phyloP scores from a whole-genome alignment of 208 protist genomes.

The Wallacemonas collosoma region DNA sequence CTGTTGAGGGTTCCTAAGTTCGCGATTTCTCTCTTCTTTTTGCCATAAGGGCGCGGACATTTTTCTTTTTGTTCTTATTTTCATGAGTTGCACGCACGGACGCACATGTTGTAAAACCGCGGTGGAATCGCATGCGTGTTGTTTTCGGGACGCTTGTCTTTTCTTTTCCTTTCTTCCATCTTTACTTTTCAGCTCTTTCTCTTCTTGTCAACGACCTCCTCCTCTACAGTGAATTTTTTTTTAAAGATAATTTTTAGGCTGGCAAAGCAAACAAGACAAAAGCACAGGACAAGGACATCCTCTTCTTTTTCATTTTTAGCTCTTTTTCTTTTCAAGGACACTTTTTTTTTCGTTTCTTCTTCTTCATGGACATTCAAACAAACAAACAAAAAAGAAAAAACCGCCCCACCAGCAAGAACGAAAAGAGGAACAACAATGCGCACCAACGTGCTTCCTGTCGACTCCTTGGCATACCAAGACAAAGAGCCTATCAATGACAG shows the following conservation, averaged over 20 bases:
- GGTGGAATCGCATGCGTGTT: neutral
- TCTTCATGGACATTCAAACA: neutral
- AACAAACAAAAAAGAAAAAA: neutral
- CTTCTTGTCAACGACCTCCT: neutral
- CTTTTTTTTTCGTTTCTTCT: constrained; percentile 13
- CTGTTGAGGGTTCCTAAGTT: neutral
- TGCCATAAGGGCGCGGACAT: neutral
- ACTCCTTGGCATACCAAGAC: too few species aligned
- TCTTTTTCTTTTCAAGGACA: constrained; percentile 14
- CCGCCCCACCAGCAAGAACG: neutral
- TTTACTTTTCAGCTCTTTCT: neutral
- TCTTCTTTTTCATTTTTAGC: neutral
- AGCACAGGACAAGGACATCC: neutral
- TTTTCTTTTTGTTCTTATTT: constrained; percentile 10
- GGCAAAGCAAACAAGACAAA: constrained; percentile 4
- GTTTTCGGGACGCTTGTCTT: constrained; percentile 2
- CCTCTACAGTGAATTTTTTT: neutral
- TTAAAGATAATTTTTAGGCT: constrained; percentile 1
- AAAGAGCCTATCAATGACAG: too few species aligned
- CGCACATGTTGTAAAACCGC: constrained; percentile 6
- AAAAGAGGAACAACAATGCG: too few species aligned
- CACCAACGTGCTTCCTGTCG: too few species aligned
- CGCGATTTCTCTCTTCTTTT: constrained; percentile 3
- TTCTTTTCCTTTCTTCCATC: constrained; percentile 6
- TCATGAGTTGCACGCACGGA: neutral